Base-by-base conservation (phyloP, 345 rosid genomes). In the Populus ilicifolia region DNA sequence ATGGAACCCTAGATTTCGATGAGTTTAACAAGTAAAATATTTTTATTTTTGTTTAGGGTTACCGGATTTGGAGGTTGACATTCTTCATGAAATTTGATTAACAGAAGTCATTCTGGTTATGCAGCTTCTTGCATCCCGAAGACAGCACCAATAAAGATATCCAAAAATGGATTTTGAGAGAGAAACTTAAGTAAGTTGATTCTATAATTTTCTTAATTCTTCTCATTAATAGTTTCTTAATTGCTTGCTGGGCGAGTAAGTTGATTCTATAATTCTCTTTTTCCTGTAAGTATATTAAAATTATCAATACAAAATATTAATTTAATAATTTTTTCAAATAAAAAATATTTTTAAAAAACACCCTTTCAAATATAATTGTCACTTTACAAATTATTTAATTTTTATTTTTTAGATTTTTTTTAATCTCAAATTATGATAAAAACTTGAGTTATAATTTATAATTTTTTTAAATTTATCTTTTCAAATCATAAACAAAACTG, bases 91-190 rank as follows among this genome's bases (percentile, higher is more conserved):
- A 67, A 1, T 12, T 33, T 39, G 12, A 75, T 30, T 4, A 23
- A 33, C 43, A 4, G 6, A 25, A 44, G 6, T 38, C 23, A 41
- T 75, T 36, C 0, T 27, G 14, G 13, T 27, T 20, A 13, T 80
- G 76, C 88, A 91, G 95, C 73, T 89, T 93, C 86, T 83, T 91
- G 81, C 89, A 93, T 36, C 95, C 97, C 2, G 93, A 90, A 85
- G 92, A 89, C 48, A 87, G 93, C 48, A 78, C 84, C 80, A 89
- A 87, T 77, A 81, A 77, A 44, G 84, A 77, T 44, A 85, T 86
- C 78, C 89, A 87, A 67, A 87, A 76, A 83, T 89, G 94, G 95
- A 66, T 89, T 54, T 63, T 88, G 74, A 50, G 43, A 35, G 92
- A 87, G 73, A 83, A 89, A 69, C 80, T 88, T 23, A 86, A 78